Evolutionary conservation across 1,139 yeast genomes (phyloP), one percentile per base, ranked within the genome.

Genomic region (Suhomyces atakaporum): DNA sequence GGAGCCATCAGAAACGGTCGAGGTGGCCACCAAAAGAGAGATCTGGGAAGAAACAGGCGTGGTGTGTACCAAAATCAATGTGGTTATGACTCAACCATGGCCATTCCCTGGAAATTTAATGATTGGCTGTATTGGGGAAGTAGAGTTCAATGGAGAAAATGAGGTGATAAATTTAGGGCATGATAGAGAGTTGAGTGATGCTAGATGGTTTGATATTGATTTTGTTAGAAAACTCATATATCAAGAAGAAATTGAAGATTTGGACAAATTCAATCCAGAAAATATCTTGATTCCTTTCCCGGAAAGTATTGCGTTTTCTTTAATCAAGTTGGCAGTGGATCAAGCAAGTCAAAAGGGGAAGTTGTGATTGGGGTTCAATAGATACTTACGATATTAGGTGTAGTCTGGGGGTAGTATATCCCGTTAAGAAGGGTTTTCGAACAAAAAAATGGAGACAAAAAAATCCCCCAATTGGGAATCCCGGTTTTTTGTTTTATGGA

Each of bases 21-120:
- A 90, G 60, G 83, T 81, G 29, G 94, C 96, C 10, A 86, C 94
- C 22, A 72, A 82, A 33, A 69, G 98, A 44, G 98, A 90, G 58
- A 84, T 86, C 25, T 89, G 95, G 89, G 98, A 90, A 59, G 98
- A 90, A 60, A 82, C 97, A 2, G 98, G 98, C 3, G 86, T 88
- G 23, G 72, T 64, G 29, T 80, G 85, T 35, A 68, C 75, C 25
- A 65, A 70, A 28, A 83, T 89, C 23, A 60, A 68, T 34, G 72
- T 89, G 34, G 65, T 82, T 20, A 70, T 79, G 54, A 77, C 92
- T 7, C 97, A 89, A 60, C 96, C 97, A 5, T 89, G 97, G 97
- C 98, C 97, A 16, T 90, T 81, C 62, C 97, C 97, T 1, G 88
- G 88, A 1, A 89, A 85, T 56, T 63, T 92, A 51, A 90, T 90